These are phyloP conservation scores for Alternaria angustiovoidea DNA, from an alignment of 2,329 filamentous ascomycete genomes.

Conservation along the genomic window DNA sequence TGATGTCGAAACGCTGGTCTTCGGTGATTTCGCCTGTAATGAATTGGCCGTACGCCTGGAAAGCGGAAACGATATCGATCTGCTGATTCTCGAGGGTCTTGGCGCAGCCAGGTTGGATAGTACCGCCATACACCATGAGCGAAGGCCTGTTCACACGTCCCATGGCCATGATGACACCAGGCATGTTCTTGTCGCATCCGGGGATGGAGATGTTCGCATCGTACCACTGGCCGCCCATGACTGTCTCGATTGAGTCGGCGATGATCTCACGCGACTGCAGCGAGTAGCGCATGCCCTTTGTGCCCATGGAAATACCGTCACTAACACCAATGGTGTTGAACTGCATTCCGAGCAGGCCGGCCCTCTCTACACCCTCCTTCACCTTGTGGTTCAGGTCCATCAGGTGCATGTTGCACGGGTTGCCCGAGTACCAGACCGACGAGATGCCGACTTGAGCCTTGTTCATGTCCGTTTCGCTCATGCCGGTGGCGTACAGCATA, in stretches of 20 bases:
- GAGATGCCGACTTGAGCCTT: conserved; percentile 98
- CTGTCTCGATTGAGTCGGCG: conserved; percentile 97
- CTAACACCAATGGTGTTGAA: conserved; percentile 99
- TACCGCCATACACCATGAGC: conserved; percentile 97
- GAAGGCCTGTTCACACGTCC: conserved; percentile 92
- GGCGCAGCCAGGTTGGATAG: conserved; percentile 90
- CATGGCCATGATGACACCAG: conserved; percentile 75
- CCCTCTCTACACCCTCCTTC: conserved; percentile 73
- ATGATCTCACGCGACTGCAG: conserved; percentile 96
- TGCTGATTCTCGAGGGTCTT: conserved; percentile 71
- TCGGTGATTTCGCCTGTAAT: conserved; percentile 91
- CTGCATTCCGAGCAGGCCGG: conserved; percentile 89
- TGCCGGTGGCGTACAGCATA: conserved; percentile 96
- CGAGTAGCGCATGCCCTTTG: conserved; percentile 94
- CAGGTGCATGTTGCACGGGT: conserved; percentile 99
- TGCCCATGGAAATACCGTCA: conserved; percentile 98
- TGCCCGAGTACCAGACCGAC: conserved; percentile 97
- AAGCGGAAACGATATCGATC: conserved; percentile 95
- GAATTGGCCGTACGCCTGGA: conserved; percentile 97
- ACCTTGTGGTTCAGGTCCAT: conserved; percentile 86
- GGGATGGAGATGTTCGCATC: conserved; percentile 97
- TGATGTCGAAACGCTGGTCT: conserved; percentile 91
- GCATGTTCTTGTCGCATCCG: conserved; percentile 99
- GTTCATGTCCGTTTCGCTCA: conserved; percentile 85
- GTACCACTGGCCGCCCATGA: conserved; percentile 99